These are phyloP conservation scores for Lasiodiplodia hormozganensis DNA, from an alignment of 2,329 filamentous ascomycete species.

Conservation along the genomic window DNA sequence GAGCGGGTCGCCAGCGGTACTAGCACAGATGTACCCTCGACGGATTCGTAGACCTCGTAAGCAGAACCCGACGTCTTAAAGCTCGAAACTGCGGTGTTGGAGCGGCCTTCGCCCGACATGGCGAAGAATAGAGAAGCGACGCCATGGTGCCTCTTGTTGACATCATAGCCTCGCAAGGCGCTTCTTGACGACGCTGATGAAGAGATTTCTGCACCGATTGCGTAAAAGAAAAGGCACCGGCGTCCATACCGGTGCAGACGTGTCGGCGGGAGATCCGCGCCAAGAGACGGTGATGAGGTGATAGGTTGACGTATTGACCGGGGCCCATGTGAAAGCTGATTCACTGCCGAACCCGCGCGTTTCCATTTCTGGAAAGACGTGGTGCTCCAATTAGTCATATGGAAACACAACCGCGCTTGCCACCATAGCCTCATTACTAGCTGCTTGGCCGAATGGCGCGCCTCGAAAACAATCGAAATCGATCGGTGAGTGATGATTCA, in stretches of 20 bases:
- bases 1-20: neutral
- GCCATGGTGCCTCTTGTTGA: neutral
- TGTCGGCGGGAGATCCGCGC: conserved; percentile 21
- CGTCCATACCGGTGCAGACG: neutral
- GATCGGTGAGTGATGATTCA: too few relatives aligned
- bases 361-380: neutral
- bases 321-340: conserved; percentile 9
- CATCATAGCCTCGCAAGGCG: conserved; percentile 2
- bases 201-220: conserved; percentile 14
- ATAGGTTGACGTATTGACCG: conserved; percentile 12
- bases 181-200: neutral
- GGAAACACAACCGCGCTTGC: neutral
- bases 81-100: too few relatives aligned
- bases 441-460: too few relatives aligned
- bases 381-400: neutral
- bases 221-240: conserved; percentile 18
- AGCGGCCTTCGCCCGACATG: neutral
- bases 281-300: conserved; percentile 23
- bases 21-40: neutral
- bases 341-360: neutral
- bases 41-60: neutral
- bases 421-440: too few relatives aligned
- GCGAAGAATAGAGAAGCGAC: neutral
- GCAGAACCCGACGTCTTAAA: neutral
- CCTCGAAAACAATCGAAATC: too few relatives aligned